Evolutionary conservation across 106 monocot genomes (phyloP).

Genomic region (Platanthera zijinensis): DNA sequence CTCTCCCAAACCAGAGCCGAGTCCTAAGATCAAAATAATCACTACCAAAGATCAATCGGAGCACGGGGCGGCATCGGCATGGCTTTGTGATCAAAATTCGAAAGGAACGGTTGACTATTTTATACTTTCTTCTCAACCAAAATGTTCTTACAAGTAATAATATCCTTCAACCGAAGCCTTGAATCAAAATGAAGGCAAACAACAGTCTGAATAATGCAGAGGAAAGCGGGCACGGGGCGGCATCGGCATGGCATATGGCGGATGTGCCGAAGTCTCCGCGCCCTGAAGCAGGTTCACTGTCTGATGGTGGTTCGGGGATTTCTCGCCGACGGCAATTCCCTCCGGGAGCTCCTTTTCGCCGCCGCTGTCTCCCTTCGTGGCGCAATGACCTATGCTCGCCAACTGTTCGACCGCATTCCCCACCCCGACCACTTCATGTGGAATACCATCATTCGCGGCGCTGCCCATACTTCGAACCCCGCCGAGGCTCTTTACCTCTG

Average conservation of each 20-base stretch:
- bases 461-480: conserved; percentile 42
- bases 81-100: no score
- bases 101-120: no score
- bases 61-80: no score
- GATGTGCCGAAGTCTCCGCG: conserved; percentile 31
- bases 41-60: no score
- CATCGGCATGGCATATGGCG: conserved; percentile 21
- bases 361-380: conserved; percentile 35
- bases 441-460: conserved; percentile 60
- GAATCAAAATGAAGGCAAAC: no score
- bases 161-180: no score
- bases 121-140: no score
- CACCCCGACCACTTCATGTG: conserved; percentile 50
- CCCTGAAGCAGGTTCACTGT: conserved; percentile 45
- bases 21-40: no score
- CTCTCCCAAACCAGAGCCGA: no score
- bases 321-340: conserved; percentile 14
- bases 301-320: conserved; percentile 20
- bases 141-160: no score
- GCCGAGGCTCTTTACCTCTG: conserved; percentile 35
- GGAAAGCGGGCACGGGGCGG: conserved; percentile 12
- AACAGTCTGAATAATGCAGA: conserved; percentile 3
- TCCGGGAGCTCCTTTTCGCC: conserved; percentile 53
- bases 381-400: conserved; percentile 39
- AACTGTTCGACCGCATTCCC: conserved; percentile 37